Base-by-base conservation (phyloP, 345 rosid species). In the Geranium brycei region DNA sequence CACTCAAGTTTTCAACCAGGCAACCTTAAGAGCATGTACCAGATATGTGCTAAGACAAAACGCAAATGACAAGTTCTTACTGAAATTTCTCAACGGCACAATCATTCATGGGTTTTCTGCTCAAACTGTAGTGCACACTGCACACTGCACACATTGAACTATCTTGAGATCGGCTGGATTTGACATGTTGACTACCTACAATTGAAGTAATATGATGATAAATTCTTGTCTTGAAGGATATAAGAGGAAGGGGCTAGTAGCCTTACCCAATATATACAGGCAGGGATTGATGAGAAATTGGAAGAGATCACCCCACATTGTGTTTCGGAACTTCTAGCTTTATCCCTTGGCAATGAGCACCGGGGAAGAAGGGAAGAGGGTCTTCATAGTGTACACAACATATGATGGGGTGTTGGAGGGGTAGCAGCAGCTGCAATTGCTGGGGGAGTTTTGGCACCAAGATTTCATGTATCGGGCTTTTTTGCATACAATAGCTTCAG, bases 201-300 rank as follows among this genome's bases (percentile, higher is more conserved):
- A 23, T 8, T 47, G 15, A 47, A 2, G 3, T 47, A 47, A 47
- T 47, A 47, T 47, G 15, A 47, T 47, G 15, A 47, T 11, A 13
- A 47, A 47, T 6, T 2, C 53, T 47, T 72, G 56, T 0, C 59
- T 1, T 67, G 68, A 60, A 28, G 35, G 53, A 68, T 71, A 57
- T 47, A 87, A 95, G 98, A 89, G 85, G 98, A 92, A 85, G 97
- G 95, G 60, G 96, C 98, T 38, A 92, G 91, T 57, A 81, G 80
- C 67, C 95, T 92, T 59, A 95, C 96, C 0, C 90, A 84, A 0
- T 90, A 87, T 78, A 74, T 92, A 53, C 89, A 76, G 60, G 81
- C 90, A 0, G 97, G 87, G 51, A 89, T 92, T 65, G 97, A 92
- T 62, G 98, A 92, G 85, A 92, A 93, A 19, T 75, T 92, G 75